Evolutionary conservation across 495 filamentous ascomycete genomes (phyloP), one percentile per base, ranked within the genome.

Genomic region (Jackrogersella minutella): DNA sequence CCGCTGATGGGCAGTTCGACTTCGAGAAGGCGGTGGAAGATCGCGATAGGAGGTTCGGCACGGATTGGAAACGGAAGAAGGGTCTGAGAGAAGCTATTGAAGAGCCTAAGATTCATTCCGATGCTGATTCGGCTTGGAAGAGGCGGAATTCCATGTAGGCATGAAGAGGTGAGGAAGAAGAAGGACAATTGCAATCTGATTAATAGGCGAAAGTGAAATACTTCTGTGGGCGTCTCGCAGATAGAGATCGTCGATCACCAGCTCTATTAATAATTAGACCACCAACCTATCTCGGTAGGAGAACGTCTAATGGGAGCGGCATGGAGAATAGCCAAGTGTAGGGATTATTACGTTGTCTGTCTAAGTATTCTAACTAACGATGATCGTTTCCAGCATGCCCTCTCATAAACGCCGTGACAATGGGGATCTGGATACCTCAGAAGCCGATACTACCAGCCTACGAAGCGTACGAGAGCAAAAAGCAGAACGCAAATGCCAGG

Each of bases 21-120:
- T 80, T 90, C 64, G 86, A 88, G 39, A 83, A 79, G 69, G 69
- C 81, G 26, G 77, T 92, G 40, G 80, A 74, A 24, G 87, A 88
- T 26, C 79, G 93, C 49, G 91, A 97, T 80, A 60, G 72, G 70
- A 84, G 82, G 71, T 90, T 90, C 75, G 85, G 86, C 7, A 77
- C 81, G 4, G 85, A 91, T 73, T 84, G 78, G 71, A 77, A 72
- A 75, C 63, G 77, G 55, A 93, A 93, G 82, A 85, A 68, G 71
- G 83, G 88, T 75, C 74, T 85, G 58, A 84, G 93, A 71, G 77
- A 82, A 71, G 78, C 76, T 33, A 87, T 96, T 62, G 69, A 78
- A 53, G 79, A 76, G 52, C 87, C 87, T 16, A 67, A 80, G 56
- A 77, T 91, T 33, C 83, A 92, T 80, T 73, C 78, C 7, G 84